These are phyloP conservation scores for Porodaedalea pini DNA, from an alignment of 1,284 basidiomycete species.

Conservation along the genomic window DNA sequence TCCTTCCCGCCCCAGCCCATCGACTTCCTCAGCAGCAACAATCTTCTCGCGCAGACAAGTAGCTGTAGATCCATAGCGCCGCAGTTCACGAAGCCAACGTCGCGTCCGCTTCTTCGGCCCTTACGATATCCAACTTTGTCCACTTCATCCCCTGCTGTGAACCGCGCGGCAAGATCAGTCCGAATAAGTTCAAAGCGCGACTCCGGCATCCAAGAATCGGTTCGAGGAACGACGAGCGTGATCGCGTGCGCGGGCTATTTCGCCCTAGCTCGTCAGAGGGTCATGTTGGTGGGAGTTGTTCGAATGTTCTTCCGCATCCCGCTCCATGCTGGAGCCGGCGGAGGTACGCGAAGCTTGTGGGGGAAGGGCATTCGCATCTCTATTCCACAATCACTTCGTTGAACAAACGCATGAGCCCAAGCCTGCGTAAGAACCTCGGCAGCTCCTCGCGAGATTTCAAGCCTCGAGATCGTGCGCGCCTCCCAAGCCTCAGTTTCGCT, in stretches of 20 bases:
- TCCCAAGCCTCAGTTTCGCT: not conserved
- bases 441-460: slow-evolving; percentile 11
- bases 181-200: not conserved
- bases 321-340: not conserved
- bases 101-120: not conserved
- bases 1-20: not conserved
- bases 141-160: not conserved
- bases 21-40: slow-evolving; percentile 1
- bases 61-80: not conserved
- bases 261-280: too few species aligned
- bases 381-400: not conserved
- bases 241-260: not conserved
- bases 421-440: slow-evolving; percentile 18
- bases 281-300: not conserved
- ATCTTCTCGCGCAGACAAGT: not conserved
- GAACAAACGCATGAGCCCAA: not conserved
- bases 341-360: not conserved
- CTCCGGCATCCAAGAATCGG: not conserved
- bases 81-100: not conserved
- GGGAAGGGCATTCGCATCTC: not conserved
- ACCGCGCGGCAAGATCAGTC: not conserved
- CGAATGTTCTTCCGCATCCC: not conserved
- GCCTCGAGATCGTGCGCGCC: not conserved
- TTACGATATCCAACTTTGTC: not conserved
- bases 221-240: not conserved